Evolutionary conservation across 2,329 filamentous ascomycete genomes (phyloP).

Genomic region (Didymella glomerata): DNA sequence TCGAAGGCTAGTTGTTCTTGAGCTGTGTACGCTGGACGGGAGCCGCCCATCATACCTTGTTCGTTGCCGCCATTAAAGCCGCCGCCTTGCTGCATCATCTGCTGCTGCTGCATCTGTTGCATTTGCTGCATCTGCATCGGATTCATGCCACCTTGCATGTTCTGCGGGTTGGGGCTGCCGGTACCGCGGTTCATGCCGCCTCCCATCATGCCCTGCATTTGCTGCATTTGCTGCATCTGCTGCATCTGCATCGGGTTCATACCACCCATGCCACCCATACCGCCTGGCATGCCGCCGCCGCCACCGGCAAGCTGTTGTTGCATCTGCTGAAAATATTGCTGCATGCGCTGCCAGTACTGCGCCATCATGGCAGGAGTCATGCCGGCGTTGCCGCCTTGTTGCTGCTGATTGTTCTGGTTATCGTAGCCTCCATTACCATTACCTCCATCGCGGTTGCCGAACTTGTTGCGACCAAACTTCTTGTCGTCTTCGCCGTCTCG

Average conservation of each 20-base stretch:
- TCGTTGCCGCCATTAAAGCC: conserved; percentile 49
- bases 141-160: conserved; percentile 64
- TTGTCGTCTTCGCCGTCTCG: conserved; percentile 83
- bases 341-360: conserved; percentile 98
- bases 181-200: conserved; percentile 42
- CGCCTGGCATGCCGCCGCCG: conserved; percentile 45
- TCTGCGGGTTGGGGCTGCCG: conserved; percentile 46
- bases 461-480: conserved; percentile 52
- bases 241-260: conserved; percentile 68
- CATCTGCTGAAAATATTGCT: conserved; percentile 95
- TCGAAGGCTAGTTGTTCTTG: conserved; percentile 79
- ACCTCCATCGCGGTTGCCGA: conserved; percentile 47
- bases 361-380: conserved; percentile 99
- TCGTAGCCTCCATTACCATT: conserved; percentile 49
- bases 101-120: conserved; percentile 68
- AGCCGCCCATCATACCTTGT: conserved; percentile 58
- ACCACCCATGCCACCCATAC: conserved; percentile 59
- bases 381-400: conserved; percentile 57
- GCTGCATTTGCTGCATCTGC: conserved; percentile 42
- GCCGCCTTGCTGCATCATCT: conserved; percentile 60
- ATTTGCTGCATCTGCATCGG: conserved; percentile 73
- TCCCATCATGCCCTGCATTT: conserved; percentile 49
- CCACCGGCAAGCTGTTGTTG: conserved; percentile 80
- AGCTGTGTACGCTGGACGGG: conserved; percentile 67
- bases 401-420: conserved; percentile 59